Evolutionary conservation across 768 basidiomycete species (phyloP), one percentile per base, ranked within the genome.

Genomic region (Pulveroboletus sp.): DNA sequence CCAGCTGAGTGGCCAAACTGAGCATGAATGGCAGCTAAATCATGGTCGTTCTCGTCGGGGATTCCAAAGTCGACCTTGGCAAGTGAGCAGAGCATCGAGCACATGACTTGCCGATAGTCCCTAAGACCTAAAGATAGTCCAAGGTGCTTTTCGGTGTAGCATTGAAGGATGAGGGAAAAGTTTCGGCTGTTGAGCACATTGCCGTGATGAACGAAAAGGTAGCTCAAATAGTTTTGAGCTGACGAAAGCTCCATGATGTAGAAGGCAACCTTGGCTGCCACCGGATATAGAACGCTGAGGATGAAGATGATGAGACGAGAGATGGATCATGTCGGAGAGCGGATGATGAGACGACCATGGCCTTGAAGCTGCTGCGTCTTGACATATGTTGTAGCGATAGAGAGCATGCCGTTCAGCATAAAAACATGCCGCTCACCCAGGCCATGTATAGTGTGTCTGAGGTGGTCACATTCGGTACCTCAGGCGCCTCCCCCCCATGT

Each of bases 391-490:
- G 47, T 62, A 0, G 31, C 40, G 11, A 63, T 47, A 0, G 45
- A 34, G 5, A 62, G 20, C 0, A 45, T 17, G 4, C 61, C 56
- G 4, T 63, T 62, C 5, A 62, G 50, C 5, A 59, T 34, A n/a
- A 51, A 62, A 0, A 62, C 19, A 8, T 55, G 50, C 2, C 43
- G 31, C 0, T 38, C 31, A 0, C 47, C 51, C 3, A 30, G 3
- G 0, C 59, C 49, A 9, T 47, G 20, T 8, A 60, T 40, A 5
- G 47, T 26, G 6, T 51, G 53, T 3, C 43, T 22, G 2, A 62
- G 27, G 19, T 56, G 47, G 3, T 63, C 45, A 11, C 55, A 47
- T 37, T 63, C 61, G 0, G 46, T 60, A 2, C 58, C 61, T 0
- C 51, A 9, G 1, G 55, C 50, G 1, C 52, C 54, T 6, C 27